These are phyloP conservation scores for Pilobolus umbonatus DNA, from an alignment of 192 early-diverging fungal species.

Conservation along the genomic window DNA sequence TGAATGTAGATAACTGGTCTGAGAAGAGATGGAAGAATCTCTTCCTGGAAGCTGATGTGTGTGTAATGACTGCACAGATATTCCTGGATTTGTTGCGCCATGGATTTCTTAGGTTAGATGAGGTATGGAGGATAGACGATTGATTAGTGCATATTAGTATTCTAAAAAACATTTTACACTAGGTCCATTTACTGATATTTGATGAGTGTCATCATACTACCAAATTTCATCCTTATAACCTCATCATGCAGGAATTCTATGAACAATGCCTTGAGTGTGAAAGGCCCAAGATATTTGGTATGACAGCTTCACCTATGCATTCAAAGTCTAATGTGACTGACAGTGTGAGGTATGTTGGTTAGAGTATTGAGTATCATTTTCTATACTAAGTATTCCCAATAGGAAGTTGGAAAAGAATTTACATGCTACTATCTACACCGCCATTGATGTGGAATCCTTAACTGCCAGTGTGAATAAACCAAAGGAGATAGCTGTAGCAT, in stretches of 20 bases:
- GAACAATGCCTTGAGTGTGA: constrained; percentile 33
- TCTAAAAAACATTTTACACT: not conserved
- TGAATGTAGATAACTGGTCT: constrained; percentile 60
- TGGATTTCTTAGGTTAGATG: constrained; percentile 57
- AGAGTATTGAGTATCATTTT: not conserved
- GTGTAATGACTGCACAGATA: constrained; percentile 87
- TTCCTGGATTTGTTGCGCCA: constrained; percentile 72
- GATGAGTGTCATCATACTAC: constrained; percentile 93
- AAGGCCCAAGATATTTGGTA: constrained; percentile 82
- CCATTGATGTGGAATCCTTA: constrained; percentile 30
- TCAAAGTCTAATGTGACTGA: constrained; percentile 8
- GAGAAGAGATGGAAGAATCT: constrained; percentile 54
- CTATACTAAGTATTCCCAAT: not conserved
- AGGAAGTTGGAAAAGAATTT: constrained; percentile 54
- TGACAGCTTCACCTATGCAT: constrained; percentile 87
- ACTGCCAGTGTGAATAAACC: constrained; percentile 37
- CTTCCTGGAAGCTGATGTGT: constrained; percentile 58
- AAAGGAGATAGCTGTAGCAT: constrained; percentile 43
- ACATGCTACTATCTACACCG: constrained; percentile 56
- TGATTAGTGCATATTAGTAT: not conserved
- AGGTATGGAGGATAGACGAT: constrained; percentile 35
- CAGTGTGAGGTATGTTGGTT: constrained; percentile 14
- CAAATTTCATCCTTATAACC: constrained; percentile 67
- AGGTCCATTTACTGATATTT: constrained; percentile 86
- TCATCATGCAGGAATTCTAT: constrained; percentile 85